These are phyloP conservation scores for Gloeophyllum trabeum DNA, from an alignment of 768 basidiomycete species.

Conservation along the genomic window DNA sequence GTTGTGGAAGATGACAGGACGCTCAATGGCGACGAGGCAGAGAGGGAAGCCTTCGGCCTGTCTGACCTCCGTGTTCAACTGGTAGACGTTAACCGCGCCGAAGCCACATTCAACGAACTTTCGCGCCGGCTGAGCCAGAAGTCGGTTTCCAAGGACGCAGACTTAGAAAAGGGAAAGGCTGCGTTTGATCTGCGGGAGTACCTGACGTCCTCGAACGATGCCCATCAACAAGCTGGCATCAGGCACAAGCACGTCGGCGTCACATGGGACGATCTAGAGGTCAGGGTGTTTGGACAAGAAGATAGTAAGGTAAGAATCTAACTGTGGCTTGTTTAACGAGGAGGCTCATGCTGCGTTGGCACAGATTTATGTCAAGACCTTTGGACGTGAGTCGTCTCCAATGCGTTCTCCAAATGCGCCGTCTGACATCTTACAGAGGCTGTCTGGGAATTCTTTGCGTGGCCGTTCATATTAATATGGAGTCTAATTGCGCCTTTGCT, in stretches of 20 bases:
- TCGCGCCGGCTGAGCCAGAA: conserved; percentile 17
- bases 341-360: background rate
- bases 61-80: conserved; percentile 14
- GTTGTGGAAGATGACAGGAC: too few species aligned
- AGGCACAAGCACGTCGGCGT: conserved; percentile 70
- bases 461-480: conserved; percentile 39
- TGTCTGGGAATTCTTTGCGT: conserved; percentile 37
- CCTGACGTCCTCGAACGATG: conserved; percentile 54
- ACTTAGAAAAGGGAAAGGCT: conserved; percentile 29
- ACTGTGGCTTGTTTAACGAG: conserved; percentile 1
- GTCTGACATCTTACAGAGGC: conserved; percentile 26
- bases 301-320: conserved; percentile 37
- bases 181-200: conserved; percentile 61
- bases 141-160: conserved; percentile 18
- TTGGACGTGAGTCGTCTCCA: conserved; percentile 34
- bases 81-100: conserved; percentile 39
- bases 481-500: conserved; percentile 27
- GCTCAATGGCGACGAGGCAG: too few species aligned
- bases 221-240: conserved; percentile 52
- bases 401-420: background rate
- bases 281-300: conserved; percentile 43
- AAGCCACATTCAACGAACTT: conserved; percentile 44
- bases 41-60: conserved; percentile 1
- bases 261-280: conserved; percentile 60
- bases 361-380: conserved; percentile 48